phyloP scores from a whole-genome alignment of 768 basidiomycete species.

The Lactifluus hygrophoroides region DNA sequence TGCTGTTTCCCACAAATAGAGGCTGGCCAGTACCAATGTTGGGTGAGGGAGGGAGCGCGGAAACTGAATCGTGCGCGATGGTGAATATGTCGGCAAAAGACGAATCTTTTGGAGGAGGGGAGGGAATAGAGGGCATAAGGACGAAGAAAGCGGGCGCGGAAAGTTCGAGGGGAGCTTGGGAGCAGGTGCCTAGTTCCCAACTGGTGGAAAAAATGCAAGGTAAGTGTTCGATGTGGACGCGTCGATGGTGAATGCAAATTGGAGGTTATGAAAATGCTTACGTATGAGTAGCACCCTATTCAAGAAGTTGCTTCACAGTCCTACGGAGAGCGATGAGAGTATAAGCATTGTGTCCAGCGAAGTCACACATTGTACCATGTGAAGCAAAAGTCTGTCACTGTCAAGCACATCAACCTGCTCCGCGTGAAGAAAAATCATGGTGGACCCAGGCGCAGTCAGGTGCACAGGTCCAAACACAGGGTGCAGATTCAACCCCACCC shows the following conservation, averaged over 20 bases:
- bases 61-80: constrained; percentile 45
- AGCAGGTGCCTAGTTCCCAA: constrained; percentile 47
- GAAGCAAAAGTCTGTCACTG: too few relatives aligned
- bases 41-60: constrained; percentile 36
- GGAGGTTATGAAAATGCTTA: constrained; percentile 11
- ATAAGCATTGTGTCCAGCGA: neutral
- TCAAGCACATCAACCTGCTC: too few relatives aligned
- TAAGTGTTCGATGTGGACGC: neutral
- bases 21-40: constrained; percentile 41
- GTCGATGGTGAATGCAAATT: neutral
- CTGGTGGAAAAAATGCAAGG: constrained; percentile 29
- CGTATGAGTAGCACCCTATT: constrained; percentile 37
- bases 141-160: constrained; percentile 40
- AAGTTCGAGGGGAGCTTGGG: constrained; percentile 44
- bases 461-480: too few relatives aligned
- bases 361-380: too few relatives aligned
- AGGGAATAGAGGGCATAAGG: constrained; percentile 26
- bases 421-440: too few relatives aligned
- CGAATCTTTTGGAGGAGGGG: constrained; percentile 26
- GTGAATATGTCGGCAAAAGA: constrained; percentile 46
- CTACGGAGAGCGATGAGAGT: constrained; percentile 22
- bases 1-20: constrained; percentile 46
- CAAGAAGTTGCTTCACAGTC: constrained; percentile 31
- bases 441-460: too few relatives aligned
- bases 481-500: too few relatives aligned